Base-by-base conservation (phyloP, 2,329 filamentous ascomycete genomes). In the Colletotrichum paranaense region DNA sequence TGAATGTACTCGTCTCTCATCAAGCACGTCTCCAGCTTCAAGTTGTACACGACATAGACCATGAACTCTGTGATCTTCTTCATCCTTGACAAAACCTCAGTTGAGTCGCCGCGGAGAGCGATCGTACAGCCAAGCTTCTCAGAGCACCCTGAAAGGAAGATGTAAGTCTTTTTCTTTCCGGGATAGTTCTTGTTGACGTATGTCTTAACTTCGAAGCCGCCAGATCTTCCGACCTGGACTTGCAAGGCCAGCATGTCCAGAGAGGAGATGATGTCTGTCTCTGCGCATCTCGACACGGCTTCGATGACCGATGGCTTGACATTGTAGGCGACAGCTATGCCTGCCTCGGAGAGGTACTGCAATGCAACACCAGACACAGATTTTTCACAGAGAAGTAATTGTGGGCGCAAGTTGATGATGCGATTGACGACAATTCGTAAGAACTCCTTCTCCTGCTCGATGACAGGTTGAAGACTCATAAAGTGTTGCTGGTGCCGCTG, bases 61-160 rank as follows among this genome's bases (percentile, higher is more conserved):
- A 99, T 98, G 80, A 99, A 98, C 80, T 99, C 97, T 12, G 96
- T 97, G 76, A 99, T 97, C 65, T 92, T 90, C 83, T 99, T 99
- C 82, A 99, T 91, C 77, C 92, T 94, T 1, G 91, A 87, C 22
- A 99, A 87, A 0, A 91, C 87, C 60, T 90, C 85, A 35, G 91
- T 92, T 72, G 93, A 91, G 4, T 93, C 94, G 1, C 97, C 97
- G 58, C 97, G 92, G 26, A 99, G 86, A 14, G 95, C 94, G 77
- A 99, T 98, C 0, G 97, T 99, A 80, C 97, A 98, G 0, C 97
- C 97, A 2, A 99, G 89, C 73, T 97, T 93, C 75, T 94, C 94
- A 9, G 93, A 91, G 77, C 95, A 98, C 3, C 96, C 96, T 1
- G 95, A 97, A 3, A 99, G 86, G 80, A 97, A 99, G 75, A 98